Evolutionary conservation across 2,329 filamentous ascomycete genomes (phyloP).

Genomic region (Curvularia eragrostidis): DNA sequence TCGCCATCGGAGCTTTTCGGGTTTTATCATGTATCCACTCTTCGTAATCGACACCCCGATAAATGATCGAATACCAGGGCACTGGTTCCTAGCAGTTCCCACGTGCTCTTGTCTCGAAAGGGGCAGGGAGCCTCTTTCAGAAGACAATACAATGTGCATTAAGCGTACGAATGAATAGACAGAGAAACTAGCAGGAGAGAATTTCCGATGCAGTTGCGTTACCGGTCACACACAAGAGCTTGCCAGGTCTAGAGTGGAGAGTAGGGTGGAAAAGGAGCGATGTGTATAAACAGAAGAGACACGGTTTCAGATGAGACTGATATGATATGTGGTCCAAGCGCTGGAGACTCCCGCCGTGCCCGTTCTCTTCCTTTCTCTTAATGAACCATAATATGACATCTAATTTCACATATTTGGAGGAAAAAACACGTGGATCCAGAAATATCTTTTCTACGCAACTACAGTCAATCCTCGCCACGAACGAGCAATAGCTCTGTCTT

Average conservation of each 20-base stretch:
- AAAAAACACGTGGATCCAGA: not conserved
- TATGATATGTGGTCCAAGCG: not conserved
- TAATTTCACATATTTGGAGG: not conserved
- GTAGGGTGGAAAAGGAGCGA: not conserved
- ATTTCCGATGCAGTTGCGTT: not conserved
- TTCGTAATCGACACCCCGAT: conserved; percentile 2
- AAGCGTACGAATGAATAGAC: not conserved
- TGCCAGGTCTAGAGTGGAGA: not conserved
- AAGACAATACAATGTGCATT: not conserved
- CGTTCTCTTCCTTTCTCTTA: not conserved
- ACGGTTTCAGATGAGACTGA: not conserved
- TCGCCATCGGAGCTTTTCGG: conserved; percentile 1
- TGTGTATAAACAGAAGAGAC: not conserved
- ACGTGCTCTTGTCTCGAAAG: not conserved
- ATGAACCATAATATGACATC: not conserved
- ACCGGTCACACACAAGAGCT: not conserved
- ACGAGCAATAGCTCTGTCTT: not conserved
- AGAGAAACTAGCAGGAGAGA: not conserved
- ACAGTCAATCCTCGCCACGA: not conserved
- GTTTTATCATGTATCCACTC: not conserved
- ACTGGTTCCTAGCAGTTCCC: not conserved
- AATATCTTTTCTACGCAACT: not conserved
- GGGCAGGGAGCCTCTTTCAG: not conserved
- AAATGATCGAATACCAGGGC: not conserved
- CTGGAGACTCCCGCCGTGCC: not conserved